Base-by-base conservation (phyloP, 352 stramenopile genomes). In the Phytophthora palmivora region DNA sequence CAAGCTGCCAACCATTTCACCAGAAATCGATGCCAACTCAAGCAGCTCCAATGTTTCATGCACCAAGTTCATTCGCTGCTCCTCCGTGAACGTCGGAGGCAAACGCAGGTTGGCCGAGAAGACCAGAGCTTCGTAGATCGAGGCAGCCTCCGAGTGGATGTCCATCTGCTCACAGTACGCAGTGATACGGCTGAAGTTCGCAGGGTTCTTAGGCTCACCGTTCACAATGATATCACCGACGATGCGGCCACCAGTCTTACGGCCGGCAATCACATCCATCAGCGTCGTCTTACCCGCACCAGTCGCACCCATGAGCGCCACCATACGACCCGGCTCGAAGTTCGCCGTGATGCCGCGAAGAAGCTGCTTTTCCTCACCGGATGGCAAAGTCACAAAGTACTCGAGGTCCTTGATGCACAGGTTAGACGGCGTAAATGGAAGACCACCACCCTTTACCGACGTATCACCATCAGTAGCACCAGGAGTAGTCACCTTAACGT, bases 41-140 rank as follows among this genome's bases (percentile, higher is more conserved):
- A 89, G 69, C 16, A 94, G 44, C 0, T 88, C 78, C 26, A 93
- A 15, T 0, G 79, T 85, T 34, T 81, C 73, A 22, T 76, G 30
- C 42, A 93, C 81, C 18, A 89, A 36, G 26, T 72, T 81, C 59
- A 85, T 77, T 9, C 72, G 70, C 42, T 84, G 62, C 0, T 76
- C 61, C 14, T 69, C 38, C 7, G 80, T 74, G 16, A 82, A 78
- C 6, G 51, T 72, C 0, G 72, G 69, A 0, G 82, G 73, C 4
- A 98, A 76, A 26, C 96, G 79, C 18, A 98, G 68, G 32, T 78
- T 77, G 0, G 93, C 92, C 15, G 90, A 97, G 63, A 98, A 98
- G 32, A 92, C 74, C 5, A 98, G 69, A 12, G 91, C 91, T 61
- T 98, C 94, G 33, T 79, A 72, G 49, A 97, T 92, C 18, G 90